These are phyloP conservation scores for Neonectria ditissima DNA, from an alignment of 2,329 filamentous ascomycete genomes.

Conservation along the genomic window DNA sequence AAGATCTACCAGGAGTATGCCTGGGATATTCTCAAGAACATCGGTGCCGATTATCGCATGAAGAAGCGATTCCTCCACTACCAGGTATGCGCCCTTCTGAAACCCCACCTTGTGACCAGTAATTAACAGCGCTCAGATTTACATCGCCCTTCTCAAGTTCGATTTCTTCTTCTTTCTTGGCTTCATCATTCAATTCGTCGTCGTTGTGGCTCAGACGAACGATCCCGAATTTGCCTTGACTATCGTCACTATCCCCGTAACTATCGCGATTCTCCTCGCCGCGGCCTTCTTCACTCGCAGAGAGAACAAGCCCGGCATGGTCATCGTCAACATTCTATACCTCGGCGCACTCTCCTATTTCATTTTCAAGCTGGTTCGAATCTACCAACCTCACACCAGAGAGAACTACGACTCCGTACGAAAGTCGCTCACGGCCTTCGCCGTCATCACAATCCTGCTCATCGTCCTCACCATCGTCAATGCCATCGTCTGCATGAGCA, in stretches of 20 bases:
- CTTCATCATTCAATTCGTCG: constrained; percentile 97
- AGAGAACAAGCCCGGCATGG: constrained; percentile 85
- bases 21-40: constrained; percentile 99
- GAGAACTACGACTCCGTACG: constrained; percentile 80
- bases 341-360: constrained; percentile 93
- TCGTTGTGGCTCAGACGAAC: constrained; percentile 80
- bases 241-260: constrained; percentile 89
- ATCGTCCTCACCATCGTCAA: constrained; percentile 91
- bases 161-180: constrained; percentile 99
- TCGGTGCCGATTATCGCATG: constrained; percentile 95
- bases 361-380: constrained; percentile 96
- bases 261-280: constrained; percentile 86
- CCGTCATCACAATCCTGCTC: constrained; percentile 89
- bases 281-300: constrained; percentile 87
- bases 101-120: background rate
- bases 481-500: constrained; percentile 86
- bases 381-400: constrained; percentile 77
- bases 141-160: constrained; percentile 97
- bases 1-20: constrained; percentile 99
- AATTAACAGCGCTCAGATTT: constrained; percentile 72
- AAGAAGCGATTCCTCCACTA: constrained; percentile 97
- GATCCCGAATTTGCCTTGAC: constrained; percentile 87
- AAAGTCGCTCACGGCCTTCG: constrained; percentile 91
- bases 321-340: constrained; percentile 83
- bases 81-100: constrained; percentile 71